Base-by-base conservation (phyloP, 306 rosid genomes). In the Dalbergia cultrata region DNA sequence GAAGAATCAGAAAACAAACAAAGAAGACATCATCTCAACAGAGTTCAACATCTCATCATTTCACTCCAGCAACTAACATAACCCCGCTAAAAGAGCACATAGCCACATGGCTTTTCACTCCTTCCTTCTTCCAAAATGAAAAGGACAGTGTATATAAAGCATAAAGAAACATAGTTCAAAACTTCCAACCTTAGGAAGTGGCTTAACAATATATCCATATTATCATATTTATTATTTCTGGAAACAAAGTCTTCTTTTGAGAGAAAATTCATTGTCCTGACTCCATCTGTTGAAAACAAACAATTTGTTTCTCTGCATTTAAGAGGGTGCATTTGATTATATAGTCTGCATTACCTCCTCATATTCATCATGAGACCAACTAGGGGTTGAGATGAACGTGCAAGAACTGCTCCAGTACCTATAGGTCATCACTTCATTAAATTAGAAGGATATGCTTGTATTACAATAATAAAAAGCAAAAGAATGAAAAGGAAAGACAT, bases 341-440 rank as follows among this genome's bases (percentile, higher is more conserved):
- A 66, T 58, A 78, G 37, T 54, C 52, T 22, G 44, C 49, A 81
- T 89, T 93, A 95, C 99, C 99, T 95, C 90, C 98, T 91, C 94
- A 90, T 88, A 85, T 91, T 95, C 96, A 89, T 91, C 99, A 95
- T 92, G 81, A 95, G 85, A 79, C 99, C 99, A 87, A 93, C 98
- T 76, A 93, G 80, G 61, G 99, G 99, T 84, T 95, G 99, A 82
- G 99, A 90, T 76, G 99, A 95, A 72, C 98, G 98, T 75, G 99
- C 98, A 88, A 95, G 97, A 63, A 90, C 99, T 52, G 98, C 99
- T 86, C 99, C 99, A 21, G 90, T 90, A 81, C 65, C 99, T 95
- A 83, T 16, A 76, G 82, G 7, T 84, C 67, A 73, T 57, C 82
- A 70, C 52, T 66, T 53, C 70, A 57, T 50, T 34, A 67, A 62